These are phyloP conservation scores for Amanita thiersii DNA, from an alignment of 768 basidiomycete species.

Conservation along the genomic window DNA sequence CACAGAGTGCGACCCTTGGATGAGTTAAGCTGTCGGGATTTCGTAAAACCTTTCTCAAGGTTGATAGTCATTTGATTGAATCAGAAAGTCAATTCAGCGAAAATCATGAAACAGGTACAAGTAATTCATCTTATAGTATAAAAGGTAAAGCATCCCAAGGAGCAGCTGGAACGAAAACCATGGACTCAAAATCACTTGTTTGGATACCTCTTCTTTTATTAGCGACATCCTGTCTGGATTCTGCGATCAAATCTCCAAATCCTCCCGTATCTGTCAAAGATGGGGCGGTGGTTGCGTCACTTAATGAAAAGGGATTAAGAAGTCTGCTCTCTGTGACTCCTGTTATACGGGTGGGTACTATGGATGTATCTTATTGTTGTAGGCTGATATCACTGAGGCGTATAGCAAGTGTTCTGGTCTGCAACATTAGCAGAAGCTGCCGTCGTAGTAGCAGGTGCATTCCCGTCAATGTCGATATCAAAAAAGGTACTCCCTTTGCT, in stretches of 20 bases:
- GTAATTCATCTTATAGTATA: too few relatives aligned
- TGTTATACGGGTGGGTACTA: neutral
- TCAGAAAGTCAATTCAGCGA: too few relatives aligned
- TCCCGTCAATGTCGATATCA: too few relatives aligned
- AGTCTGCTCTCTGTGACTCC: neutral
- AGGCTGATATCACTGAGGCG: neutral
- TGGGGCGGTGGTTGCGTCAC: neutral
- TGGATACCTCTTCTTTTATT: constrained; percentile 8
- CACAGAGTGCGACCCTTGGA: too few relatives aligned
- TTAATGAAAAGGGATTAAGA: neutral
- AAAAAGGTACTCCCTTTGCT: too few relatives aligned
- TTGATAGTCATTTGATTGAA: too few relatives aligned
- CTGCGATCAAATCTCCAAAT: constrained; percentile 2
- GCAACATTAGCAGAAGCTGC: constrained; percentile 2
- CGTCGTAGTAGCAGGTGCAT: neutral
- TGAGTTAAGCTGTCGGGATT: too few relatives aligned
- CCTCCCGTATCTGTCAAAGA: constrained; percentile 2
- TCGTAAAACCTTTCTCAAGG: too few relatives aligned
- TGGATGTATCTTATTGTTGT: neutral
- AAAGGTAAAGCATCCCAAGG: too few relatives aligned
- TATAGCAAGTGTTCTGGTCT: neutral
- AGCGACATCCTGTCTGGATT: constrained; percentile 3
- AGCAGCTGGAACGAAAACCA: too few relatives aligned
- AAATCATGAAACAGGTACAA: too few relatives aligned
- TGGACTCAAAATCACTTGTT: too few relatives aligned